Conservation (phyloP, 768 basidiomycete genomes). For the Calocera viscosa region DNA sequence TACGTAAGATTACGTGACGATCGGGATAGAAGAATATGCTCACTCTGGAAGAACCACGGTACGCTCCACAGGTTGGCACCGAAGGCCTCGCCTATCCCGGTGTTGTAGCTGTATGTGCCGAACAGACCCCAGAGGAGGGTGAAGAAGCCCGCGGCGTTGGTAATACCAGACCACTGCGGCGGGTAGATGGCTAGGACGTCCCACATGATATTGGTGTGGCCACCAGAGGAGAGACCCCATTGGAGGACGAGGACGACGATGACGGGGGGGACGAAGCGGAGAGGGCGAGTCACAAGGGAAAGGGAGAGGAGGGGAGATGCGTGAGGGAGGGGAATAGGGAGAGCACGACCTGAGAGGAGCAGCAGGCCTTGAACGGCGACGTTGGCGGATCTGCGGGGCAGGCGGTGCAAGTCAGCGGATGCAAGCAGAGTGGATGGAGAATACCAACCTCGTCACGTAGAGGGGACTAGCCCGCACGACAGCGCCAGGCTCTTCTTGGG, state of each 20-base stretch:
- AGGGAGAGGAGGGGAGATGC: constrained; percentile 21
- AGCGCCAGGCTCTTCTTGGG: constrained; percentile 13
- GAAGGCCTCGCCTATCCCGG: constrained; percentile 21
- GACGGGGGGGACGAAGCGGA: constrained; percentile 25
- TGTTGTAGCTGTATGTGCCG: constrained; percentile 20
- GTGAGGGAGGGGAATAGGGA: constrained; percentile 19
- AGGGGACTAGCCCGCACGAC: constrained; percentile 21
- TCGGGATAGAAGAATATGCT: constrained; percentile 19
- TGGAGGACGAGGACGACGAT: constrained; percentile 22
- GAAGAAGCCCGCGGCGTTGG: constrained; percentile 19
- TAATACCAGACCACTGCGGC: constrained; percentile 22
- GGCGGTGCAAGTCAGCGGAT: background rate
- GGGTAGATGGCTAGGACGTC: constrained; percentile 23
- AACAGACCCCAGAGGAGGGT: constrained; percentile 24
- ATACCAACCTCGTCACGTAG: constrained; percentile 21
- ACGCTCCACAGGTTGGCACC: constrained; percentile 24
- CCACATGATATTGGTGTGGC: constrained; percentile 18
- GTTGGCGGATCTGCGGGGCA: constrained; percentile 17
- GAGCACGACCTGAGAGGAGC: constrained; percentile 21
- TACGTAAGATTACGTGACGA: background rate
- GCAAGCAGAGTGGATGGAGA: background rate
- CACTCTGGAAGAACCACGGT: constrained; percentile 24
- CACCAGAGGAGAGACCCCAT: constrained; percentile 22
- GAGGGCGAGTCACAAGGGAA: constrained; percentile 21
- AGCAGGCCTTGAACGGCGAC: constrained; percentile 22